Conservation (phyloP, 371 early-diverging fungal species). For the Mortierella sp. region DNA sequence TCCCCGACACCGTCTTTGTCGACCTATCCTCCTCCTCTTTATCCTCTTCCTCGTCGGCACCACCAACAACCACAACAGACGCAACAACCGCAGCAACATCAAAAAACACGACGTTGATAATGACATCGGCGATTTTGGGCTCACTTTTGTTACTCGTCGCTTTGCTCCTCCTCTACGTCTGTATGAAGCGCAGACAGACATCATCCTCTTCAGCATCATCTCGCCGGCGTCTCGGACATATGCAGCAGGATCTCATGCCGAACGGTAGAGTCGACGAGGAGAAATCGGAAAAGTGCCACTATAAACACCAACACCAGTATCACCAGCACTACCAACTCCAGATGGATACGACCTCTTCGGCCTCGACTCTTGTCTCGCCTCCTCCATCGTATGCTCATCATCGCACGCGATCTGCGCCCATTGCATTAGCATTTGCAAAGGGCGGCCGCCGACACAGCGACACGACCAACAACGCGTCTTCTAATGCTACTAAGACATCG, state of each 20-base stretch:
- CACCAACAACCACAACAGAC: neutral
- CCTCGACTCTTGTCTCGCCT: slow-evolving; percentile 5
- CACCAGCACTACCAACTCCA: neutral
- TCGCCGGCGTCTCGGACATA: slow-evolving; percentile 24
- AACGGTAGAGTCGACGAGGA: neutral
- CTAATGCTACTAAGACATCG: neutral
- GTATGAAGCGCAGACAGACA: slow-evolving; percentile 27
- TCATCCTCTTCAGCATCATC: neutral
- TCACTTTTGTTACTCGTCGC: slow-evolving; percentile 21
- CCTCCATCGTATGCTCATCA: slow-evolving; percentile 34
- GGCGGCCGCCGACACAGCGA: slow-evolving; percentile 1
- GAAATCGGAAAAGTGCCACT: slow-evolving; percentile 26
- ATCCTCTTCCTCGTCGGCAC: neutral
- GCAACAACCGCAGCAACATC: neutral
- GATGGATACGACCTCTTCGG: slow-evolving; percentile 8
- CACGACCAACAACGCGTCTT: neutral
- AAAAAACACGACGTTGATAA: neutral
- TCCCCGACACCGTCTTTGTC: neutral
- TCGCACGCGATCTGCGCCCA: slow-evolving; percentile 35
- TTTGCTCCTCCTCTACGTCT: slow-evolving; percentile 21
- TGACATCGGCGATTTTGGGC: slow-evolving; percentile 17
- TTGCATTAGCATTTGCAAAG: slow-evolving; percentile 16
- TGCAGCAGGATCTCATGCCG: slow-evolving; percentile 25
- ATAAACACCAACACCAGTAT: slow-evolving; percentile 12
- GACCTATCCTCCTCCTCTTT: neutral